Evolutionary conservation across 352 stramenopile genomes (phyloP).

Genomic region (Aphanomyces astaci): DNA sequence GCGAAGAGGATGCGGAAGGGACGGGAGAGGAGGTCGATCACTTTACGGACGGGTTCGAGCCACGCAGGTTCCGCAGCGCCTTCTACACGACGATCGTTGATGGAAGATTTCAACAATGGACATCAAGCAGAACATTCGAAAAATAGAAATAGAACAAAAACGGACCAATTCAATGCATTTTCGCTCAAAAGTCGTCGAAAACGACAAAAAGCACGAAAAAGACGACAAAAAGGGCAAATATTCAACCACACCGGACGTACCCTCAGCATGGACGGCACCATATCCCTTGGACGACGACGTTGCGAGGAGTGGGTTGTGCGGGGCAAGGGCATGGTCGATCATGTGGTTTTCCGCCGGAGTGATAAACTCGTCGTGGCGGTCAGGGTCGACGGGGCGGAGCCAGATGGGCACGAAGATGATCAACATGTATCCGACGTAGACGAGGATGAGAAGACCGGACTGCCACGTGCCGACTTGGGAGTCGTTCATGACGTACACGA

Average conservation of each 20-base stretch:
- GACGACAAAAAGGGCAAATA: too few species aligned
- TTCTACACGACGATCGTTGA: constrained; percentile 26
- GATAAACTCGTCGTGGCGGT: constrained; percentile 21
- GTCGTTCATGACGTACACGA: constrained; percentile 56
- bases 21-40: constrained; percentile 34
- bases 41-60: constrained; percentile 45
- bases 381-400: constrained; percentile 35
- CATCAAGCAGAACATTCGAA: too few species aligned
- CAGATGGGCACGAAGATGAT: constrained; percentile 58
- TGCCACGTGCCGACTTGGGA: constrained; percentile 48
- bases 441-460: constrained; percentile 49
- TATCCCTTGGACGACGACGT: constrained; percentile 9
- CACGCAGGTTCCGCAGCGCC: constrained; percentile 32
- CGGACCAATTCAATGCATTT: too few species aligned
- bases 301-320: constrained; percentile 23
- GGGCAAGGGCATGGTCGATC: constrained; percentile 17
- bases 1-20: constrained; percentile 60
- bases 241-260: constrained; percentile 26
- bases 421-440: constrained; percentile 72
- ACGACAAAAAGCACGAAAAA: too few species aligned
- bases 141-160: too few species aligned
- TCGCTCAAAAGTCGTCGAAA: too few species aligned
- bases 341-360: constrained; percentile 14
- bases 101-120: background rate
- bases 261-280: constrained; percentile 25